Percentiles rank a stretch among this genome's conserved stretches.
phyloP scores from a whole-genome alignment of 202 grass and related monocot genomes.

The Bolboschoenoplectus hybrid region DNA sequence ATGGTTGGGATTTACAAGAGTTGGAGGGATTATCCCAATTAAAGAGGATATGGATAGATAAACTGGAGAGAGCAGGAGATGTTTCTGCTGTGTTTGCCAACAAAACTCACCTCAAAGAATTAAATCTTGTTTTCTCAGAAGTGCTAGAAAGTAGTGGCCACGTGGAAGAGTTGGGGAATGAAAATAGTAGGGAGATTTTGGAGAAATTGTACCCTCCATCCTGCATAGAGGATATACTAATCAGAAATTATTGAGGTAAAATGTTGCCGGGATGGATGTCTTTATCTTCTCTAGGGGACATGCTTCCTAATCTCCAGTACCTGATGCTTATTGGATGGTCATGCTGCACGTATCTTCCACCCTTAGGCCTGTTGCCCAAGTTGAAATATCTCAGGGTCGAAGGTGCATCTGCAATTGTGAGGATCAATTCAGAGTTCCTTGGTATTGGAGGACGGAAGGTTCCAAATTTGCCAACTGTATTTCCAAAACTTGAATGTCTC shows the following conservation, averaged over 20 bases:
- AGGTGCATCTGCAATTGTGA: background rate
- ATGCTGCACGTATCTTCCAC: background rate
- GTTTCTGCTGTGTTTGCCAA: background rate
- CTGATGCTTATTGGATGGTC: background rate
- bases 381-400: background rate
- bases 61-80: constrained; percentile 17
- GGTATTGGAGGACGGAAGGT: background rate
- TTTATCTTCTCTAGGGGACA: background rate
- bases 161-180: background rate
- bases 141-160: background rate
- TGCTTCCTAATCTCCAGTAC: background rate
- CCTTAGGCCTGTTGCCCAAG: background rate
- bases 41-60: background rate
- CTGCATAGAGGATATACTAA: background rate
- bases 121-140: background rate
- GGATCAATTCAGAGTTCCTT: background rate
- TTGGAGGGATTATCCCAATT: background rate
- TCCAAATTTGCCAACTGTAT: background rate
- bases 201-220: background rate
- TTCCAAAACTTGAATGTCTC: background rate
- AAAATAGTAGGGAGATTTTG: background rate
- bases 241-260: background rate
- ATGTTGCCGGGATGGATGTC: background rate
- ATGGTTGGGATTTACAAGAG: constrained; percentile 43
- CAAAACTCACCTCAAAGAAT: background rate